Evolutionary conservation across 257 asterid species (phyloP).

Genomic region (Verbena officinalis): DNA sequence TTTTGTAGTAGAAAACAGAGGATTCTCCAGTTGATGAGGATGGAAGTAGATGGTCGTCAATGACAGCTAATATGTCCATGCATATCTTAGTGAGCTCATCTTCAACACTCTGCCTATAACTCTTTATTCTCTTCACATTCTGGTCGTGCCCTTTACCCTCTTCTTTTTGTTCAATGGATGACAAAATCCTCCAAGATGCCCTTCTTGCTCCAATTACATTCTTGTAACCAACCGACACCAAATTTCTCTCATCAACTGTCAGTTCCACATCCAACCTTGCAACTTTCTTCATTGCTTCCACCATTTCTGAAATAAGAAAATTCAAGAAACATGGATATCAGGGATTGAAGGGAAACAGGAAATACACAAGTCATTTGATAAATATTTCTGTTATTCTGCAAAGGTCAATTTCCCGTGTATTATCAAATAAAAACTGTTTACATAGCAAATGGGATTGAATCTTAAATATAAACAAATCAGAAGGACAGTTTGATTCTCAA

Average conservation of each 20-base stretch:
- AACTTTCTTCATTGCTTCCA: slow-evolving; percentile 72
- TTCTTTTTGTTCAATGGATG: slow-evolving; percentile 74
- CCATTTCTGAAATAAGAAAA: slow-evolving; percentile 61
- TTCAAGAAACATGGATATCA: not conserved
- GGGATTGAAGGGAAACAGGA: not conserved
- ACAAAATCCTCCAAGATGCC: slow-evolving; percentile 80
- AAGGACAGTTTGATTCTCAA: not conserved
- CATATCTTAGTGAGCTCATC: slow-evolving; percentile 80
- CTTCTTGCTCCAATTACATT: slow-evolving; percentile 81
- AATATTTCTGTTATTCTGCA: no score
- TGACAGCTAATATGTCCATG: slow-evolving; percentile 66
- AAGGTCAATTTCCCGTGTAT: not conserved
- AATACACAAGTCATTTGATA: not conserved
- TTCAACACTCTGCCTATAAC: slow-evolving; percentile 65
- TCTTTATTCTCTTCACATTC: slow-evolving; percentile 69
- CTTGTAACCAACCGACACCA: slow-evolving; percentile 80
- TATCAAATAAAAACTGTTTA: not conserved
- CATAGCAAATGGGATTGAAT: not conserved
- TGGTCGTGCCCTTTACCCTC: slow-evolving; percentile 75
- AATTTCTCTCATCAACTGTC: slow-evolving; percentile 75
- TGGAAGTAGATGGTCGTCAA: slow-evolving; percentile 78
- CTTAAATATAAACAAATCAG: not conserved
- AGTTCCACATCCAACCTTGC: slow-evolving; percentile 74
- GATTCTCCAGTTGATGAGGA: slow-evolving; percentile 78
- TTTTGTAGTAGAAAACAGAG: slow-evolving; percentile 75